phyloP scores from a whole-genome alignment of 1,139 yeast genomes.

The Candida mesenterica region DNA sequence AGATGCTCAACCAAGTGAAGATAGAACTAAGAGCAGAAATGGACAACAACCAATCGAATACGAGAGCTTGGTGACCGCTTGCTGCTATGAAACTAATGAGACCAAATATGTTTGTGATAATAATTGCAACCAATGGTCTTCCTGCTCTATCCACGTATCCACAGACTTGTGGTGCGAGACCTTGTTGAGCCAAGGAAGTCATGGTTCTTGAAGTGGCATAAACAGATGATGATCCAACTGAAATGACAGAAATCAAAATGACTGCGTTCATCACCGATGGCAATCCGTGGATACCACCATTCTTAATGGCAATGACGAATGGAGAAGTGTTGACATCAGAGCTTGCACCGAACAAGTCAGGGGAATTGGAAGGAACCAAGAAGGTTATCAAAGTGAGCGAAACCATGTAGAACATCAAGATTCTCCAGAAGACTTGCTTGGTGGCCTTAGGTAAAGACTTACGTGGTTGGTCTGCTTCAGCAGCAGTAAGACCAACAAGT shows the following conservation, averaged over 20 bases:
- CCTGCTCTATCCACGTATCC: constrained; percentile 28
- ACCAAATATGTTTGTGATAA: constrained; percentile 29
- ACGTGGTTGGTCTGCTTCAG: constrained; percentile 40
- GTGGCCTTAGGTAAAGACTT: constrained; percentile 41
- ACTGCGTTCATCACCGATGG: constrained; percentile 75
- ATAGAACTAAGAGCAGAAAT: constrained; percentile 40
- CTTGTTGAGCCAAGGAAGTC: constrained; percentile 25
- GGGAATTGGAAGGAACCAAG: constrained; percentile 34
- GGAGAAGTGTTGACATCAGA: constrained; percentile 53
- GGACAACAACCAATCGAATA: constrained; percentile 38
- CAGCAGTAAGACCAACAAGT: constrained; percentile 41
- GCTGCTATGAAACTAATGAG: constrained; percentile 32
- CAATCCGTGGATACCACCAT: constrained; percentile 57
- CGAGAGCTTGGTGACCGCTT: constrained; percentile 29
- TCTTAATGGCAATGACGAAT: constrained; percentile 55
- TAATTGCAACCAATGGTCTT: constrained; percentile 30
- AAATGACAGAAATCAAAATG: constrained; percentile 61
- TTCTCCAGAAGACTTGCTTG: constrained; percentile 38
- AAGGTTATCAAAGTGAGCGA: constrained; percentile 32
- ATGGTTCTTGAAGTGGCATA: constrained; percentile 28
- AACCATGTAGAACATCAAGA: constrained; percentile 33
- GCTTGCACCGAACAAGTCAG: constrained; percentile 32
- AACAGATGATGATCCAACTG: constrained; percentile 39
- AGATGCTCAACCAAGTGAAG: constrained; percentile 42
- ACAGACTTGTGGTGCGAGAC: constrained; percentile 25